Evolutionary conservation across 306 rosid species (phyloP), one percentile per base, ranked within the genome.

Genomic region (Herpetospermum pedunculosum): DNA sequence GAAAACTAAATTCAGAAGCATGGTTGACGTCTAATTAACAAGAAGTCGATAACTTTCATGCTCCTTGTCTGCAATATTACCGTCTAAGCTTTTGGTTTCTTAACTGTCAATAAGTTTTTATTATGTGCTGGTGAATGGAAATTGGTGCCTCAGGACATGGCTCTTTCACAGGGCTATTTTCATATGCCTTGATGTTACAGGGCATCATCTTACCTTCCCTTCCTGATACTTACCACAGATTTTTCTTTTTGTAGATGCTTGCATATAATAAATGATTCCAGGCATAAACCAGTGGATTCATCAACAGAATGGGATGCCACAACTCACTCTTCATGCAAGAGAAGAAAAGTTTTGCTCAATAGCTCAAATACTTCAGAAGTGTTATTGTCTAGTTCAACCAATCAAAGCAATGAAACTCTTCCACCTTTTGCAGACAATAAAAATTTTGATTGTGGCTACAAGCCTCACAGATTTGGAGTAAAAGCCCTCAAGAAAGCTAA

Each of bases 191-290:
- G 26, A 34, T 16, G 48, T 41, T 65, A 74, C 21, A 12, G 58
- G 54, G 15, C 37, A 72, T 81, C 72, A 29, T 32, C 35, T 21
- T 44, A 18, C 72, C 75, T 81, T 70, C 49, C 26, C 34, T 67
- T 71, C 68, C 57, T 58, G 53, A 37, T 60, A 60, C 38, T 7
- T 62, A 38, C 52, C 49, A 3, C 16, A 9, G 1, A 19, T 26
- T 74, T 34, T 11, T 35, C 68, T 75, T 68, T 59, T 75, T 30
- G 14, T 79, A 93, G 98, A 78, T 86, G 94, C 83, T 83, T 89
- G 84, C 85, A 81, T 55, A 79, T 80, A 79, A 77, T 90, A 77
- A 85, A 83, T 68, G 84, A 84, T 75, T 87, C 96, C 32, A 89
- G 88, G 93, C 57, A 35, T 59, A 78, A 59, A 72, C 91, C 86